Evolutionary conservation across 1,284 basidiomycete genomes (phyloP).

Genomic region (Cutaneotrichosporon curvatum): DNA sequence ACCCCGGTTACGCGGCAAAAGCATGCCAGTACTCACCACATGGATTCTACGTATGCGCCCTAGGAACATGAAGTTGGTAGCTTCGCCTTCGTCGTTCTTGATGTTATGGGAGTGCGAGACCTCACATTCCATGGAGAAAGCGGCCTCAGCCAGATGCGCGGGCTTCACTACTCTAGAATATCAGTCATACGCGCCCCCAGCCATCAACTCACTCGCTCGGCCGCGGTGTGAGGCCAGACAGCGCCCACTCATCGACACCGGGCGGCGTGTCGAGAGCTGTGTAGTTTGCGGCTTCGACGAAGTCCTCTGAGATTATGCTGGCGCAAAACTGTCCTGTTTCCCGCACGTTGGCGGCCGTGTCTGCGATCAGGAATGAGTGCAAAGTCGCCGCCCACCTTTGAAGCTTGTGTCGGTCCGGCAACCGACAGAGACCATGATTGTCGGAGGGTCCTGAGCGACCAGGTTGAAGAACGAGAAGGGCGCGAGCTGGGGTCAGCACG

Average conservation of each 20-base stretch:
- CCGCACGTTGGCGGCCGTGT: slow-evolving; percentile 63
- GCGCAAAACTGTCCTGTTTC: slow-evolving; percentile 64
- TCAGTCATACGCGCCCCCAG: background rate
- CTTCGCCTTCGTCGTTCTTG: slow-evolving; percentile 42
- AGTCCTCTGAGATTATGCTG: slow-evolving; percentile 67
- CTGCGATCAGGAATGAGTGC: slow-evolving; percentile 26
- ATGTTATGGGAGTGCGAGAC: slow-evolving; percentile 58
- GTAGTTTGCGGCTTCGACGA: slow-evolving; percentile 64
- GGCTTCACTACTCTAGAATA: slow-evolving; percentile 52
- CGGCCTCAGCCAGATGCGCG: slow-evolving; percentile 62
- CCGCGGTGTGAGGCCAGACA: slow-evolving; percentile 61
- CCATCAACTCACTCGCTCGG: slow-evolving; percentile 52
- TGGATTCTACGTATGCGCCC: slow-evolving; percentile 61
- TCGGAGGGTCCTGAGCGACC: slow-evolving; percentile 58
- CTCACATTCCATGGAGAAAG: slow-evolving; percentile 66
- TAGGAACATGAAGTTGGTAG: slow-evolving; percentile 56
- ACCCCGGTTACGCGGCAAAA: background rate
- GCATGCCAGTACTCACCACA: slow-evolving; percentile 39
- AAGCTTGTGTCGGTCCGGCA: background rate
- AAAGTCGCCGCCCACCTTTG: slow-evolving; percentile 1
- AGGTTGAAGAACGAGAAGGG: slow-evolving; percentile 46
- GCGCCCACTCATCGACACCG: slow-evolving; percentile 62
- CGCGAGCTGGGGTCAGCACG: slow-evolving; percentile 25
- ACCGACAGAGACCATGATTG: slow-evolving; percentile 57
- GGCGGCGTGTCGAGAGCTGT: slow-evolving; percentile 61